Base-by-base conservation (phyloP, 805 yeast species). In the Cyberlindnera americana region DNA sequence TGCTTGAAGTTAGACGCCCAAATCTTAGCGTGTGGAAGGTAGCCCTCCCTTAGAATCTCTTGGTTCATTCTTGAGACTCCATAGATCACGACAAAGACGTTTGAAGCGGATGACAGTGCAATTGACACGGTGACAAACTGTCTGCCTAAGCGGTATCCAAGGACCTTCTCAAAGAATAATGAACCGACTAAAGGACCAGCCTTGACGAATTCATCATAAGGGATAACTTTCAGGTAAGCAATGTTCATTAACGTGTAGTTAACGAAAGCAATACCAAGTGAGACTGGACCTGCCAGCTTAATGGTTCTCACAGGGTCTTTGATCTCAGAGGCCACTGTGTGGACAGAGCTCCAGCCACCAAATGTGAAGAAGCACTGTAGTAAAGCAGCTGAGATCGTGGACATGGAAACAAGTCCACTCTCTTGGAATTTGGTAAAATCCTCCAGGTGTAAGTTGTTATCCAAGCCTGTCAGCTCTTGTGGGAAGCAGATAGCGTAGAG, bases 281-380 rank as follows among this genome's bases (percentile, higher is more conserved):
- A 71, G 3, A 67, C 56, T 0, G 83, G 82, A 3, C 85, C 85
- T 2, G 84, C 82, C 22, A 78, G 71, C 49, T 65, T 75, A 38
- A 79, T 64, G 1, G 84, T 78, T 23, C 73, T 60, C 0, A 65
- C 64, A 1, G 85, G 86, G 44, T 79, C 73, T 42, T 72, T 70
- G 26, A 80, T 72, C 51, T 80, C 87, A 34, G 78, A 75, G 4
- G 81, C 66, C 11, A 77, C 80, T 0, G 78, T 69, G 51, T 78
- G 83, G 8, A 78, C 78, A 7, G 73, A 60, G 47, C 71, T 75
- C 84, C 85, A 80, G 3, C 87, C 87, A 5, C 75, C 67, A 46
- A 70, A 77, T 5, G 81, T 73, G 61, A 76, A 80, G 41, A 74
- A 66, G 2, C 82, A 78, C 49, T 74, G 75, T 17, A 78, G 67